These are phyloP conservation scores for Cadophora gregata DNA, from an alignment of 2,329 filamentous ascomycete species.

Conservation along the genomic window DNA sequence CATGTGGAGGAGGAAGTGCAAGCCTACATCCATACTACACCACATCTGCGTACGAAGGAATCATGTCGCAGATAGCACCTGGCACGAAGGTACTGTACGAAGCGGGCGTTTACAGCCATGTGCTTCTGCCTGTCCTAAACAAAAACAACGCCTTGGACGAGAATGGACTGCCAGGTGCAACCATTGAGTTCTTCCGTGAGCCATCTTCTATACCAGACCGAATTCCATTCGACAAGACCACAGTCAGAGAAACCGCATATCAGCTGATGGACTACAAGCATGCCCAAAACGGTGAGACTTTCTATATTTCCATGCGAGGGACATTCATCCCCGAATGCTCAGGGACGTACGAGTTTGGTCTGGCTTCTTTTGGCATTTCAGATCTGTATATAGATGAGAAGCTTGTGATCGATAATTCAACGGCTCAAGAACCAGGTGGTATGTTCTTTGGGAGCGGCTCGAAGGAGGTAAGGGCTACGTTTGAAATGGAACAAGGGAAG, in stretches of 20 bases:
- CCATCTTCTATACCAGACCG: not conserved
- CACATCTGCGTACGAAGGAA: slow-evolving; percentile 40
- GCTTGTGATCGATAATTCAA: slow-evolving; percentile 37
- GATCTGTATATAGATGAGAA: slow-evolving; percentile 44
- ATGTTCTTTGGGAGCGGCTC: slow-evolving; percentile 17
- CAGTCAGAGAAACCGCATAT: slow-evolving; percentile 4
- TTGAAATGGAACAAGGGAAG: slow-evolving; percentile 39
- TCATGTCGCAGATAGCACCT: slow-evolving; percentile 37
- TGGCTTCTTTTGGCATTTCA: slow-evolving; percentile 46
- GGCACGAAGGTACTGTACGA: slow-evolving; percentile 8
- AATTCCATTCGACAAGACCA: not conserved
- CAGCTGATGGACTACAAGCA: slow-evolving; percentile 17
- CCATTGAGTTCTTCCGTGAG: slow-evolving; percentile 15
- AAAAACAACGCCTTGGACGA: slow-evolving; percentile 1
- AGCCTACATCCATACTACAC: slow-evolving; percentile 44
- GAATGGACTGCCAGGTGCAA: not conserved
- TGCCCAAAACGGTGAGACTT: slow-evolving; percentile 7
- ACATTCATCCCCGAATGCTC: slow-evolving; percentile 33
- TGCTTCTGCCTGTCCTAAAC: slow-evolving; percentile 1
- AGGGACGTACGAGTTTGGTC: slow-evolving; percentile 43
- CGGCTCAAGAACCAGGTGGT: slow-evolving; percentile 41
- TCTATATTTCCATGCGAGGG: slow-evolving; percentile 25
- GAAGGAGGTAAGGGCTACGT: slow-evolving; percentile 39
- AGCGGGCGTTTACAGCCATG: slow-evolving; percentile 8
- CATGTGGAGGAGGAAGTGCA: slow-evolving; percentile 46